Evolutionary conservation across 148 eudicot genomes (phyloP).

Genomic region (Arctostaphylos glauca): DNA sequence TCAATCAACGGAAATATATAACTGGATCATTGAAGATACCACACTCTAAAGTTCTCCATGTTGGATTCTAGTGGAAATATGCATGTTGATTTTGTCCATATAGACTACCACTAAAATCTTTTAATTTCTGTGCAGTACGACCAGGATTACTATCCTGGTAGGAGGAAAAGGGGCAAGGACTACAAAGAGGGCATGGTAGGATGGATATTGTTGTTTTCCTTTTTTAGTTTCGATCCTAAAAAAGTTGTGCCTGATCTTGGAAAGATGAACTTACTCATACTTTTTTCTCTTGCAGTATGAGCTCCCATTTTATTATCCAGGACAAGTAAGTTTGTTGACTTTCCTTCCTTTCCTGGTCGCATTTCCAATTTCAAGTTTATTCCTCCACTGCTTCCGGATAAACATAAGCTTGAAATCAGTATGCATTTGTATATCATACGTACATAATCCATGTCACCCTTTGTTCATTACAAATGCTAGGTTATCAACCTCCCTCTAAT

Average conservation of each 20-base stretch:
- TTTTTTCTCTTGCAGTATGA: conserved; percentile 72
- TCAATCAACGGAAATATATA: background rate
- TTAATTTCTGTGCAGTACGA: conserved; percentile 56
- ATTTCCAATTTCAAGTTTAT: background rate
- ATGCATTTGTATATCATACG: background rate
- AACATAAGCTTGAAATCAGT: conserved; percentile 1
- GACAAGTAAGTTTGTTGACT: conserved; percentile 66
- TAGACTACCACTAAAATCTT: conserved; percentile 14
- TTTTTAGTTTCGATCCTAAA: conserved; percentile 1
- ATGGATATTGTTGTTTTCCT: background rate
- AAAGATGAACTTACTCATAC: conserved; percentile 18
- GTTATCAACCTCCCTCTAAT: background rate
- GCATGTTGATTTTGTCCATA: conserved; percentile 15
- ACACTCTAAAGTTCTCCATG: background rate
- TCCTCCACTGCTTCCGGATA: background rate
- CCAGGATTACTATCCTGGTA: conserved; percentile 95
- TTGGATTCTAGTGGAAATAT: background rate
- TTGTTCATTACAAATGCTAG: conserved; percentile 3
- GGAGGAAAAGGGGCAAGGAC: conserved; percentile 98
- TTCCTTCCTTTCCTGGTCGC: background rate
- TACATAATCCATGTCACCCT: background rate
- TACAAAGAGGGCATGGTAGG: conserved; percentile 95
- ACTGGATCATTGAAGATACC: background rate
- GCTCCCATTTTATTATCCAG: conserved; percentile 97
- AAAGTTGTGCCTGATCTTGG: conserved; percentile 2